These are phyloP conservation scores for Rhodotorula graminis DNA, from an alignment of 768 basidiomycete genomes.

Conservation along the genomic window DNA sequence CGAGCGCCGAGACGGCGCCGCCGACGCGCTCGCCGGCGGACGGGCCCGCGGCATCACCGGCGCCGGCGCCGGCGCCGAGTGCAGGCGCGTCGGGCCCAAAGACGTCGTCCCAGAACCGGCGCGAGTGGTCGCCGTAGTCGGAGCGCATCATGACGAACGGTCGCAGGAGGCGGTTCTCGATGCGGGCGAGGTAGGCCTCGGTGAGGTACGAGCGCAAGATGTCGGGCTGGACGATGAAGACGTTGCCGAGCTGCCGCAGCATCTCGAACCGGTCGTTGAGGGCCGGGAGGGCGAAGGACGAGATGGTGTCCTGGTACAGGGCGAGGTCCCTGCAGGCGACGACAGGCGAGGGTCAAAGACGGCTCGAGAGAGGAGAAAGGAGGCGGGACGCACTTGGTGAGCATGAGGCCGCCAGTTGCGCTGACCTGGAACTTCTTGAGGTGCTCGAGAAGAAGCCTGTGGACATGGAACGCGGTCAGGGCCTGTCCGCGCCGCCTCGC, in stretches of 20 bases:
- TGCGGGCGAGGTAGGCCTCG: conserved; percentile 78
- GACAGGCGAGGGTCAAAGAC: background rate
- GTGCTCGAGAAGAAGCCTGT: conserved; percentile 84
- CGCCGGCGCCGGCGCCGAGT: background rate
- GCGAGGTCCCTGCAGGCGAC: conserved; percentile 71
- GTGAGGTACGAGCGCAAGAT: conserved; percentile 92
- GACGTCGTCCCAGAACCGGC: conserved; percentile 39
- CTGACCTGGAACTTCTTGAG: conserved; percentile 93
- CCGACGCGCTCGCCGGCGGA: background rate
- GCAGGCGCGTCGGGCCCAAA: conserved; percentile 22
- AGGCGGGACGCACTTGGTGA: conserved; percentile 70
- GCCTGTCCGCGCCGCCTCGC: background rate
- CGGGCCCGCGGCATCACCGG: background rate
- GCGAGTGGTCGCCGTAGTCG: conserved; percentile 59
- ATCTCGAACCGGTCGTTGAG: conserved; percentile 95
- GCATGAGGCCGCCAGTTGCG: conserved; percentile 93
- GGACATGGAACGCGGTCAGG: no score
- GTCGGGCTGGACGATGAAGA: conserved; percentile 93
- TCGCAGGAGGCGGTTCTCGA: conserved; percentile 76
- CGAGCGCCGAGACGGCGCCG: background rate
- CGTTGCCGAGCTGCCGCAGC: conserved; percentile 90
- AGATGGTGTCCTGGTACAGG: conserved; percentile 85
- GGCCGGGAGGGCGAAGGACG: conserved; percentile 72
- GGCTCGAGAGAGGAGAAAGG: no score
- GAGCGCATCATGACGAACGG: conserved; percentile 86